Evolutionary conservation across 495 filamentous ascomycete species (phyloP).

Genomic region (Geopyxis carbonaria): DNA sequence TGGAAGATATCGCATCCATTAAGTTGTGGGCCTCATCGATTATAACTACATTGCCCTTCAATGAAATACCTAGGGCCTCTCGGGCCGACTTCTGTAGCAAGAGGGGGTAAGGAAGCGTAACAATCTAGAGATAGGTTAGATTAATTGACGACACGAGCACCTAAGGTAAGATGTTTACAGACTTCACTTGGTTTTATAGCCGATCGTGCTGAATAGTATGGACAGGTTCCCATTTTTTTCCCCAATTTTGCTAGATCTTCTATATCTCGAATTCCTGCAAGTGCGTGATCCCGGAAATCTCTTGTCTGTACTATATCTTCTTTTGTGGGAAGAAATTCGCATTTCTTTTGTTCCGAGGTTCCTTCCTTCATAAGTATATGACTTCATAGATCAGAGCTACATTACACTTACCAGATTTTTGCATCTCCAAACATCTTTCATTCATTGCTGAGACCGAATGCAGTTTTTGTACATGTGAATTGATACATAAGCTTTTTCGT

Average conservation of each 20-base stretch:
- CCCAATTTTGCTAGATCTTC: conserved; percentile 74
- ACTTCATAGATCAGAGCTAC: conserved; percentile 3
- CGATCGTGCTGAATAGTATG: conserved; percentile 82
- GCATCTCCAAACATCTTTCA: conserved; percentile 81
- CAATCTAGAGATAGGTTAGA: conserved; percentile 39
- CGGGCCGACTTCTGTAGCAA: conserved; percentile 77
- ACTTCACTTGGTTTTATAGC: conserved; percentile 68
- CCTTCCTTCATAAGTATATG: conserved; percentile 7
- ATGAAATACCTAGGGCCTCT: conserved; percentile 67
- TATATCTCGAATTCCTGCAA: conserved; percentile 80
- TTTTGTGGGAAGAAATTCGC: conserved; percentile 59
- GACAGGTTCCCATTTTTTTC: conserved; percentile 66
- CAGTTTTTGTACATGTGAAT: conserved; percentile 56
- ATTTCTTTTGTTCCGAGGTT: conserved; percentile 45
- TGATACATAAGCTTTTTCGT: conserved; percentile 84
- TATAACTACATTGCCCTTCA: conserved; percentile 77
- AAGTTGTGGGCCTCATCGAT: conserved; percentile 97
- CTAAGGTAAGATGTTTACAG: conserved; percentile 15
- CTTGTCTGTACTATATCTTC: conserved; percentile 54
- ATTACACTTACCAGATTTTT: conserved; percentile 45
- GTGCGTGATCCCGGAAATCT: conserved; percentile 70
- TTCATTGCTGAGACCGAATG: conserved; percentile 71
- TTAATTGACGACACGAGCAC: neutral
- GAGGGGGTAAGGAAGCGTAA: conserved; percentile 85
- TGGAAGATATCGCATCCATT: conserved; percentile 80